Conservation (phyloP, 495 filamentous ascomycete species). For the Aspergillus sclerotioniger region DNA sequence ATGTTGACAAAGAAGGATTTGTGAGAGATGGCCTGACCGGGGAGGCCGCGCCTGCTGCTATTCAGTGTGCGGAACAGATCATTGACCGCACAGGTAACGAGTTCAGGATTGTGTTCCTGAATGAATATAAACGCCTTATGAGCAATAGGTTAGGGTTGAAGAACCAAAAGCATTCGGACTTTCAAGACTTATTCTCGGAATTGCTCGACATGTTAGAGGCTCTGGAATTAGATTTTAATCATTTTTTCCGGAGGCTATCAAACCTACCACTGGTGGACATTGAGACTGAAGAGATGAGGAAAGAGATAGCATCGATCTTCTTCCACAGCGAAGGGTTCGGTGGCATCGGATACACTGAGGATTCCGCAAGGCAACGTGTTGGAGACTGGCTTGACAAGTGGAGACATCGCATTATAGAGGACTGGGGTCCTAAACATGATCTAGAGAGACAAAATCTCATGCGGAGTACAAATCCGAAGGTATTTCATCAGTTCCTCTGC, state of each 20-base stretch:
- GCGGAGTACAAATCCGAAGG: slow-evolving; percentile 83
- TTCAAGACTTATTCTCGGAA: slow-evolving; percentile 71
- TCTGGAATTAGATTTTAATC: slow-evolving; percentile 83
- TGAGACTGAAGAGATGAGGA: slow-evolving; percentile 57
- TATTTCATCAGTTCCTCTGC: slow-evolving; percentile 22
- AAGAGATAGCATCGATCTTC: slow-evolving; percentile 60
- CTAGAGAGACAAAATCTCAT: slow-evolving; percentile 64
- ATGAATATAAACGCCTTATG: slow-evolving; percentile 85
- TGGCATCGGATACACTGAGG: slow-evolving; percentile 54
- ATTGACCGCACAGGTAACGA: slow-evolving; percentile 78
- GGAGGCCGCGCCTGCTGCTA: slow-evolving; percentile 61
- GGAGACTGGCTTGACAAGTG: slow-evolving; percentile 75
- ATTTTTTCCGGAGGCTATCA: slow-evolving; percentile 80
- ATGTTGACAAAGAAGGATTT: slow-evolving; percentile 68
- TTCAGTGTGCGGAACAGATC: slow-evolving; percentile 76
- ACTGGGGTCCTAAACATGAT: slow-evolving; percentile 63
- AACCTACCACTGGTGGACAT: slow-evolving; percentile 55
- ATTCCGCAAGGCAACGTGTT: slow-evolving; percentile 59
- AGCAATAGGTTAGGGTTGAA: slow-evolving; percentile 70
- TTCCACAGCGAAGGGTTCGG: slow-evolving; percentile 67
- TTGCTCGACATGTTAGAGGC: slow-evolving; percentile 79
- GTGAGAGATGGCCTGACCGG: slow-evolving; percentile 67
- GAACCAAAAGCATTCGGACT: slow-evolving; percentile 63
- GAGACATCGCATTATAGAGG: slow-evolving; percentile 63
- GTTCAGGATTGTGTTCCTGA: slow-evolving; percentile 80